Conservation (phyloP, 768 basidiomycete species). For the Panus rudis region DNA sequence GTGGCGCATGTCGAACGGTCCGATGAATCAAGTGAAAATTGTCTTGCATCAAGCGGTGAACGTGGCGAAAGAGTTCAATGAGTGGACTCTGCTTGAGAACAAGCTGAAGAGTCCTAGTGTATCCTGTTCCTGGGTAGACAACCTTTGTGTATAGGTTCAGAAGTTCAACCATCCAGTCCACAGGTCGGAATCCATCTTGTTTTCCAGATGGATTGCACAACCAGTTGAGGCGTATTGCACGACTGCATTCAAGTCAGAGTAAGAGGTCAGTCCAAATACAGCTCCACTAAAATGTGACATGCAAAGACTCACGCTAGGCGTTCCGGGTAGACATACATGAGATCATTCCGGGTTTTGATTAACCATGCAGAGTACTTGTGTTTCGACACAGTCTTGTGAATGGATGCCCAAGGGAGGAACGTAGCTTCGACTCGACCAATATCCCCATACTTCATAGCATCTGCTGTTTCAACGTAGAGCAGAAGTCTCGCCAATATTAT, state of each 20-base stretch:
- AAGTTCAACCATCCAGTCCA: slow-evolving; percentile 36
- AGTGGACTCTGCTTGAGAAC: not conserved
- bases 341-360: slow-evolving; percentile 16
- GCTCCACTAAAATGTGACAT: not conserved
- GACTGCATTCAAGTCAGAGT: slow-evolving; percentile 1
- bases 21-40: not conserved
- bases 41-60: not conserved
- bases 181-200: slow-evolving; percentile 20
- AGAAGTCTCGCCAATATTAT: slow-evolving; percentile 26
- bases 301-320: slow-evolving; percentile 5
- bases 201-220: slow-evolving; percentile 31
- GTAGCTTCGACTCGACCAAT: slow-evolving; percentile 26
- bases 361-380: slow-evolving; percentile 23
- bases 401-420: slow-evolving; percentile 21
- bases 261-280: too few relatives aligned
- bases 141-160: slow-evolving; percentile 41
- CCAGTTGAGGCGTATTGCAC: slow-evolving; percentile 16
- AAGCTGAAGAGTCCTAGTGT: not conserved
- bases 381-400: slow-evolving; percentile 26
- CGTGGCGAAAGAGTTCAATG: not conserved
- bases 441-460: slow-evolving; percentile 25
- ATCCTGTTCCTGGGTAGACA: not conserved
- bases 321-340: slow-evolving; percentile 17
- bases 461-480: slow-evolving; percentile 33
- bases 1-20: not conserved